These are phyloP conservation scores for Wickerhamomyces strasburgensis DNA, from an alignment of 805 yeast genomes.

Conservation along the genomic window DNA sequence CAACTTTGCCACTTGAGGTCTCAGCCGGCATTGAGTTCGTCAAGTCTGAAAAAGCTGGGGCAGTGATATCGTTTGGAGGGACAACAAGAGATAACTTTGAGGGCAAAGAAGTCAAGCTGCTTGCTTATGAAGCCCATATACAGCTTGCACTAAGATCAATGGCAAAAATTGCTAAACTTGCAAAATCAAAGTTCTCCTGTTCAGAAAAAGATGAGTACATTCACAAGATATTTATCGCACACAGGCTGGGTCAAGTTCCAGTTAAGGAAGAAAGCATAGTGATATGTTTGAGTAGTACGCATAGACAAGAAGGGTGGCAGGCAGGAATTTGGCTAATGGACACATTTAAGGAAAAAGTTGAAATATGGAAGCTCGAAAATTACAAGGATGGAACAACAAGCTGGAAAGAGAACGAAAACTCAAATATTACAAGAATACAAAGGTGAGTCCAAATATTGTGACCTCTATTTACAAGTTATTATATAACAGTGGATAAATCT, in stretches of 20 bases:
- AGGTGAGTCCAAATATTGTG: slow-evolving; percentile 1
- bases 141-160: slow-evolving; percentile 38
- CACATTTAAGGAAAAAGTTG: slow-evolving; percentile 37
- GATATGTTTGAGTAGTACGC: slow-evolving; percentile 40
- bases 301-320: slow-evolving; percentile 44
- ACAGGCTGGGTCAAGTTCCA: slow-evolving; percentile 45
- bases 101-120: slow-evolving; percentile 33
- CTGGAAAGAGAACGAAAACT: slow-evolving; percentile 42
- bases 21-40: slow-evolving; percentile 32
- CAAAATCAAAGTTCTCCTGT: slow-evolving; percentile 25
- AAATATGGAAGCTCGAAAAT: slow-evolving; percentile 48
- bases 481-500: slow-evolving; percentile 1
- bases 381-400: slow-evolving; percentile 34
- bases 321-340: slow-evolving; percentile 42
- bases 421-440: slow-evolving; percentile 6
- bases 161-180: slow-evolving; percentile 29
- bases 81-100: slow-evolving; percentile 43
- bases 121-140: slow-evolving; percentile 43
- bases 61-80: slow-evolving; percentile 45
- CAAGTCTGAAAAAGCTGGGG: slow-evolving; percentile 41
- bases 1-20: slow-evolving; percentile 18
- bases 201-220: slow-evolving; percentile 20
- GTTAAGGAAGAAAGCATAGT: slow-evolving; percentile 41
- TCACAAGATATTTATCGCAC: slow-evolving; percentile 36
- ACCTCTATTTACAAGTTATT: neutral